Base-by-base conservation (phyloP, 2,329 filamentous ascomycete species). In the Aspergillus transmontanensis region DNA sequence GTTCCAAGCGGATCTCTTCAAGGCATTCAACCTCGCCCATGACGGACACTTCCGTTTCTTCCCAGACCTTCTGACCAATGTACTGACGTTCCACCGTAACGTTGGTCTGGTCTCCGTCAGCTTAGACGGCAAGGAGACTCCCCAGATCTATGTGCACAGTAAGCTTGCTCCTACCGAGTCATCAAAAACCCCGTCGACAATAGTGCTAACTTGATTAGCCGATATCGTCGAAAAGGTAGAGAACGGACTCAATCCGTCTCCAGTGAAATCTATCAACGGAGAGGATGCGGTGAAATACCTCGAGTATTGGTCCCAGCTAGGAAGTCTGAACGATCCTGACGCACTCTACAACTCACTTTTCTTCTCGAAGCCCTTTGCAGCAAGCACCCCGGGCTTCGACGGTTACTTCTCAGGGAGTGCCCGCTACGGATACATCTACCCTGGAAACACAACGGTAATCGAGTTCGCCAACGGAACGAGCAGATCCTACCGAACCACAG, bases 341-440 rank as follows among this genome's bases (percentile, higher is more conserved):
- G 30, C 51, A 26, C 30, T 55, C 4, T 55, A 55, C 32, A 55
- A 55, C 51, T 55, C 51, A 4, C n/a, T 55, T 7, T 55, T 55
- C 51, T 55, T 55, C 51, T 55, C 51, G 32, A 55, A 55, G n/a
- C 51, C 51, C 3, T 55, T 55, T 19, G 51, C 51, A 9, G 51
- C 51, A 11, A 21, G 51, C n/a, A 39, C 32, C n/a, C 32, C 51
- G 4, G 30, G 11, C 34, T 55, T 55, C 6, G 51, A 55, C 3
- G 51, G 51, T 0, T 55, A 55, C 21, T 55, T 55, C 9, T 55
- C 51, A 3, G 51, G 51, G 3, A 55, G 51, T 55, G 51, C 32
- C 5, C 51, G 51, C 21, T 55, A 16, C 11, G 51, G 51, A 7
- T 55, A 55, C n/a, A 39, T 55, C 11, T 55, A 39, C 7, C 51